These are phyloP conservation scores for Chaetomium sp. DNA, from an alignment of 2,329 filamentous ascomycete species.

Conservation along the genomic window DNA sequence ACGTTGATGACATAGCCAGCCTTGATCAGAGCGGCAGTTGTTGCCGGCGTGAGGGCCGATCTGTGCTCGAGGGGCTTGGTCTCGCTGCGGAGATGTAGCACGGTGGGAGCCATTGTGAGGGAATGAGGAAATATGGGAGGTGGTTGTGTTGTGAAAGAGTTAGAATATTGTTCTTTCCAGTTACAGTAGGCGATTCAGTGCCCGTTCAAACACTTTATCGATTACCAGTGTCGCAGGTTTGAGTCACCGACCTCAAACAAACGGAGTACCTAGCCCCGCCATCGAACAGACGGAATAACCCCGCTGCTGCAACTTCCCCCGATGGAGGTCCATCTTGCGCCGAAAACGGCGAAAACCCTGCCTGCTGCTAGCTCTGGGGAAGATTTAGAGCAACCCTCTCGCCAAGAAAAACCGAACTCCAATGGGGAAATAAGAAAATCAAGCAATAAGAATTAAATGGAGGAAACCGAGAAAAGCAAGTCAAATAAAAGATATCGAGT, in stretches of 20 bases:
- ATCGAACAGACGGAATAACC: background rate
- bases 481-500: too few species aligned
- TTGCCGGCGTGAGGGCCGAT: slow-evolving; percentile 50
- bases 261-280: background rate
- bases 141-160: slow-evolving; percentile 3
- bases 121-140: background rate
- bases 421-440: too few species aligned
- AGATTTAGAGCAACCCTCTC: slow-evolving; percentile 22
- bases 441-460: too few species aligned
- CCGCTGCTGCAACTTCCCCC: background rate
- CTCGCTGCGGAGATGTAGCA: slow-evolving; percentile 60
- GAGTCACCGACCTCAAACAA: slow-evolving; percentile 26
- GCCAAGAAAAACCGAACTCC: too few species aligned
- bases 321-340: background rate
- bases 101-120: slow-evolving; percentile 40
- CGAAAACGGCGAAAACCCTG: slow-evolving; percentile 28
- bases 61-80: slow-evolving; percentile 61
- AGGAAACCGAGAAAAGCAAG: too few species aligned
- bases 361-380: slow-evolving; percentile 10
- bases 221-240: slow-evolving; percentile 11
- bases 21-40: slow-evolving; percentile 61
- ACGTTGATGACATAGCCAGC: slow-evolving; percentile 70
- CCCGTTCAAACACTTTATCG: background rate
- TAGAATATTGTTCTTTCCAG: background rate
- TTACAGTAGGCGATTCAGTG: background rate